Evolutionary conservation across 192 early-diverging fungal genomes (phyloP).

Genomic region (Gaertneriomyces semiglobifer): DNA sequence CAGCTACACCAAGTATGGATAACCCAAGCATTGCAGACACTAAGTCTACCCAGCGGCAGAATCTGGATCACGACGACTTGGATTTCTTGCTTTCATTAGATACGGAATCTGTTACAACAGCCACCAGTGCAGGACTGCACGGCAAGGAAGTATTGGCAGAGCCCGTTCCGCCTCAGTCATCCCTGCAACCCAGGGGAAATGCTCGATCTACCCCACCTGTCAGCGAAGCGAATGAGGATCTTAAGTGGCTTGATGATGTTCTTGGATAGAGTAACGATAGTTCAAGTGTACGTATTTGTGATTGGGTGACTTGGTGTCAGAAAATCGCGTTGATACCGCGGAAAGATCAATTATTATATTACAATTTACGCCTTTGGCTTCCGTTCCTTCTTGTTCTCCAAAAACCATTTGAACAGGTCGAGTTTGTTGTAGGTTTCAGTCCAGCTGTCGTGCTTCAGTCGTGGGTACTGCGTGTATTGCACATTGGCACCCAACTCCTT

Average conservation of each 20-base stretch:
- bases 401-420: conserved; percentile 8
- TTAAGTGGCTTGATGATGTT: conserved; percentile 16
- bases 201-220: background rate
- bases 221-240: conserved; percentile 2
- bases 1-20: background rate
- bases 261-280: background rate
- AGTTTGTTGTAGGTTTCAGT: conserved; percentile 14
- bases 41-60: background rate
- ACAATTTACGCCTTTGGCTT: background rate
- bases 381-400: conserved; percentile 14
- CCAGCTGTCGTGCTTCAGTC: conserved; percentile 8
- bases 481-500: conserved; percentile 5
- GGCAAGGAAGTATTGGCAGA: background rate
- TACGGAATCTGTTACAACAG: background rate
- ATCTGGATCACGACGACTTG: conserved; percentile 1
- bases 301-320: too few relatives aligned
- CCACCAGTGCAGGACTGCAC: background rate
- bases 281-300: too few relatives aligned
- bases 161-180: background rate
- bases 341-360: too few relatives aligned
- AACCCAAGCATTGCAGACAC: background rate
- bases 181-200: background rate
- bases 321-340: too few relatives aligned
- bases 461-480: conserved; percentile 4
- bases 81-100: conserved; percentile 6